A percentile compares a stretch with the other conserved stretches of the same genome.
Evolutionary conservation across 176 grass and related monocot species (phyloP).

Genomic region (Oryza australiensis): DNA sequence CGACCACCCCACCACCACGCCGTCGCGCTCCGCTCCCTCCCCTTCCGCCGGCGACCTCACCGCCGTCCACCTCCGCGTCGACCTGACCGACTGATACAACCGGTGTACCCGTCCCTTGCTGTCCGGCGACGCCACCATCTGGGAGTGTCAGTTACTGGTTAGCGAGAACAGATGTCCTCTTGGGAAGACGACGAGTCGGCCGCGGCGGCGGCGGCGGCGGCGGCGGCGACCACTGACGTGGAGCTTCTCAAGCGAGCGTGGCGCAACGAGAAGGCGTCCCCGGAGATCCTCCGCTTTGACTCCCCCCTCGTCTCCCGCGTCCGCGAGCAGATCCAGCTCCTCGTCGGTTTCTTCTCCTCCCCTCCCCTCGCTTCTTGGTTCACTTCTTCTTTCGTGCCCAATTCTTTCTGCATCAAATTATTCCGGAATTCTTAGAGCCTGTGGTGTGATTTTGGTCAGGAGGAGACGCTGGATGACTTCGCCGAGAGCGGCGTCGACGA

Average conservation of each 20-base stretch:
- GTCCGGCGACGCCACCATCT: not conserved
- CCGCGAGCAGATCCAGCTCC: constrained; percentile 89
- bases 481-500: constrained; percentile 62
- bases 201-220: not conserved
- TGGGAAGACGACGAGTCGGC: constrained; percentile 50
- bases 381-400: not conserved
- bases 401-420: not conserved
- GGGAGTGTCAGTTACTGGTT: not conserved
- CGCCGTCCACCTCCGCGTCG: too few species aligned
- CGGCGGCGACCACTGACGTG: constrained; percentile 62
- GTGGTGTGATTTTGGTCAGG: constrained; percentile 28
- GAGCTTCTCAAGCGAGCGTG: constrained; percentile 73
- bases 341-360: constrained; percentile 30
- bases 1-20: too few species aligned
- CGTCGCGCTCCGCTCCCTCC: too few species aligned
- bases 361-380: not conserved
- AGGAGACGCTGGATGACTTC: constrained; percentile 86
- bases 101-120: too few species aligned
- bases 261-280: constrained; percentile 89
- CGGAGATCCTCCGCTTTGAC: constrained; percentile 82
- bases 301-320: constrained; percentile 63
- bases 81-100: too few species aligned
- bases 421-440: not conserved
- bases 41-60: too few species aligned
- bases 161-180: constrained; percentile 32